A percentile compares a stretch with the other conserved stretches of the same genome.
Evolutionary conservation across 2,329 filamentous ascomycete genomes (phyloP).

Genomic region (Alternaria infectoria): DNA sequence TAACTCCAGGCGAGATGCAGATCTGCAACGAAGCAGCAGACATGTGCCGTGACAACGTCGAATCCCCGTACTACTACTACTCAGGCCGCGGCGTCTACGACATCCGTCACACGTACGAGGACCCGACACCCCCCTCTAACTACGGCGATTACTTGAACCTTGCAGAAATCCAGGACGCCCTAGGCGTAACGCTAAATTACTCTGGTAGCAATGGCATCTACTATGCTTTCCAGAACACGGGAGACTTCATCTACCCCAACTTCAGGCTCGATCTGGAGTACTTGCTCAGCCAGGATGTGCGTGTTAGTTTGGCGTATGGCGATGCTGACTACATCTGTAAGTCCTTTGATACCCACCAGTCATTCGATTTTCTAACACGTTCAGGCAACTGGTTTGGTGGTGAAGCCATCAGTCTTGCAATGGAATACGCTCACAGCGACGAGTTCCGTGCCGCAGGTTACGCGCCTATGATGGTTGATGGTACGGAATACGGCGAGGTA

Average conservation of each 20-base stretch:
- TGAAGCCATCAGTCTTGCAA: conserved; percentile 42
- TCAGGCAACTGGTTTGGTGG: conserved; percentile 50
- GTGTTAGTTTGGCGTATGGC: conserved; percentile 45
- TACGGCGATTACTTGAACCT: conserved; percentile 65
- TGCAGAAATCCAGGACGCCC: conserved; percentile 61
- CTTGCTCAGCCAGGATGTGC: conserved; percentile 50
- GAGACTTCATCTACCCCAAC: conserved; percentile 65
- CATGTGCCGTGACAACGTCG: conserved; percentile 64
- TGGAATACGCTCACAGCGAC: conserved; percentile 47
- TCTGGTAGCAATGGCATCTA: conserved; percentile 59
- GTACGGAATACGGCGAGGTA: conserved; percentile 50
- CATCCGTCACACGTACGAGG: conserved; percentile 54
- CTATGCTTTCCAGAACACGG: conserved; percentile 59
- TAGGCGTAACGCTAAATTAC: conserved; percentile 69
- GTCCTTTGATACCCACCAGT: background rate
- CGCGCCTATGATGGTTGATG: conserved; percentile 44
- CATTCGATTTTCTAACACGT: background rate
- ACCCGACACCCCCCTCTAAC: conserved; percentile 63
- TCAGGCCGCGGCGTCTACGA: conserved; percentile 62
- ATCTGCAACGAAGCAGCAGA: conserved; percentile 62
- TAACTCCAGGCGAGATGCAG: conserved; percentile 37
- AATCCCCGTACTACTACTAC: conserved; percentile 63
- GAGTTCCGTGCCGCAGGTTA: conserved; percentile 37
- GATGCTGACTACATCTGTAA: conserved; percentile 50
- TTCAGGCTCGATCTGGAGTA: conserved; percentile 54